Base-by-base conservation (phyloP, 2,329 filamentous ascomycete species). In the Xylariaceae sp. region DNA sequence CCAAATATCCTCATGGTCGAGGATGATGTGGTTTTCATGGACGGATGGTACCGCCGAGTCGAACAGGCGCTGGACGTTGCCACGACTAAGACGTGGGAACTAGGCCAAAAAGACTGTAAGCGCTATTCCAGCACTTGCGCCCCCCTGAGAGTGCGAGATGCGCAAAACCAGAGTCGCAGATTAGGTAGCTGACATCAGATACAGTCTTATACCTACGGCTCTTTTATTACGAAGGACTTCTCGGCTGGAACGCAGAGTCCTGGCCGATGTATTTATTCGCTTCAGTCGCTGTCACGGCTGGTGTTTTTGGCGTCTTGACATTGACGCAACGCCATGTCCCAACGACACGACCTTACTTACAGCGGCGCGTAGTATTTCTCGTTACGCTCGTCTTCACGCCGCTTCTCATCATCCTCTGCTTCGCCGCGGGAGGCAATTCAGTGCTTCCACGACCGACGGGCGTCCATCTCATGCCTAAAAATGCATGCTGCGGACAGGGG, bases 401-500 rank as follows among this genome's bases (percentile, higher is more conserved):
- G 4, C 59, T 68, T 13, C 34, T 64, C 13, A 66, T 71, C 34
- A 57, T 59, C 2, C 67, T 71, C 3, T 66, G 66, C 58, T 70
- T 70, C 55, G 58, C 61, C 6, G 64, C 68, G 1, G 68, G 69
- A 2, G 58, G 63, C 0, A 67, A 62, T 47, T 71, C 62, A 58
- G 54, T 67, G 18, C 13, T 66, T 10, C 68, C 69, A 0, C 60
- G 50, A 15, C 57, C 53, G 0, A 7, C 47, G 2, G 68, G 68
- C 4, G 68, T 70, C 0, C 52, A 63, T 15, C 58, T 66, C 23
- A 70, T 71, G 68, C 56, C 60, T 10, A 50, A 64, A 15, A 57
- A 69, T 45, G 67, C 61, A 17, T 71, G 69, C 39, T 71, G 69
- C 37, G 68, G 64, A 2, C 69, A 71, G 54, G 69, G 68, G 7